Evolutionary conservation across 805 yeast genomes (phyloP), one percentile per base, ranked within the genome.

Genomic region (Cyberlindnera maritima): DNA sequence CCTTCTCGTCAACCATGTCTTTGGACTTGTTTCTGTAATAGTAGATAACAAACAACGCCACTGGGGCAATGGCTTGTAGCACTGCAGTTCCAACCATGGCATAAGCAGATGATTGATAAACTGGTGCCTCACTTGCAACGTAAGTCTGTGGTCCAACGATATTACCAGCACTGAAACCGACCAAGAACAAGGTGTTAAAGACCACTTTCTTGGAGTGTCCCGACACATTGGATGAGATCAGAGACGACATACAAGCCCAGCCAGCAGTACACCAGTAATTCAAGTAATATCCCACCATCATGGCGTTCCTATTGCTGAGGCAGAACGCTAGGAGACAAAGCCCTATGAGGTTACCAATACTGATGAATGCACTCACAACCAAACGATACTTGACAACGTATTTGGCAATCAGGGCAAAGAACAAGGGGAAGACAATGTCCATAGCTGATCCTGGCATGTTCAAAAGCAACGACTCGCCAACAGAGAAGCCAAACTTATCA

Each of bases 81-180:
- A 9, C 25, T 21, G 25, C 25, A 21, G 9, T 21, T 9, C 25
- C 25, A 21, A 21, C 8, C 25, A 6, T 21, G 25, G 25, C 25
- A 21, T 21, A 21, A 9, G 25, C 5, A 21, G 25, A 21, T 6
- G 25, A 21, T n/a, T 64, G 64, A 55, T 84, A 86, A 32, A 64
- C 58, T 8, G 90, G 90, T 20, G 80, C 81, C 48, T 83, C 78
- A 8, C 62, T 53, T 0, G 75, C 64, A 47, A 69, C 71, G 68
- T 85, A 86, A 17, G 85, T 72, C 63, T 83, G 89, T 6, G 92
- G 89, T 1, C 90, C 92, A 46, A 83, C 75, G 31, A 85, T 67
- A 46, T 47, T 47, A 47, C 50, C 50, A 10, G 50, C 46, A 19
- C 29, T 15, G 46, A 39, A 47, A 59, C 42, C 47, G 43, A 48